Conservation (phyloP, 441 rosid genomes). For the Flueggea neowawraea region DNA sequence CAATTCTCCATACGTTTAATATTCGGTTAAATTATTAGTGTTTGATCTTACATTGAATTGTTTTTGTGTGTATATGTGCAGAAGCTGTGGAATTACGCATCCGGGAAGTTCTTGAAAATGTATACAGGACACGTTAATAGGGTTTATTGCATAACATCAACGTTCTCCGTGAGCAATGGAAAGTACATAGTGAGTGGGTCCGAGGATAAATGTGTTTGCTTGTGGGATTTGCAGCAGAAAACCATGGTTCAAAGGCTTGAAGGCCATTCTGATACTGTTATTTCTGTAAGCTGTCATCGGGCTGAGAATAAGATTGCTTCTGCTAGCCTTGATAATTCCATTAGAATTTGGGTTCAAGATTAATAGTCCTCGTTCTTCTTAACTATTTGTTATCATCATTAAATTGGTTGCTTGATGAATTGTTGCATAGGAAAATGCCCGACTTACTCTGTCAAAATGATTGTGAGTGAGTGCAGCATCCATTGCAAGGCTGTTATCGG, state of each 20-base stretch:
- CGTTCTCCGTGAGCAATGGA: slow-evolving; percentile 91
- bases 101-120: slow-evolving; percentile 81
- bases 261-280: slow-evolving; percentile 78
- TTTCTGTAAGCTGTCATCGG: slow-evolving; percentile 87
- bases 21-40: not conserved
- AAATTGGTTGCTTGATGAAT: too few species aligned
- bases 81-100: slow-evolving; percentile 86
- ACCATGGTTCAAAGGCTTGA: slow-evolving; percentile 78
- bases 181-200: slow-evolving; percentile 95
- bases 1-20: not conserved
- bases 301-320: slow-evolving; percentile 75
- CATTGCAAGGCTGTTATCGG: too few species aligned
- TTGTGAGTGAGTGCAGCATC: too few species aligned
- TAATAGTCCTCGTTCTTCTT: slow-evolving; percentile 7
- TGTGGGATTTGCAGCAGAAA: slow-evolving; percentile 92
- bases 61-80: slow-evolving; percentile 21
- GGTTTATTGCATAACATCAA: slow-evolving; percentile 69
- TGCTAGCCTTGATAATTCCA: slow-evolving; percentile 71
- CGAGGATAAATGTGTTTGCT: slow-evolving; percentile 79
- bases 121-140: slow-evolving; percentile 84
- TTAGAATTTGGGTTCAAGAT: slow-evolving; percentile 84
- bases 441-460: too few species aligned
- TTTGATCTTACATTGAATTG: not conserved
- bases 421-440: too few species aligned
- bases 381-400: too few species aligned